These are phyloP conservation scores for Xylariaceae sp. DNA, from an alignment of 2,329 filamentous ascomycete species.

Conservation along the genomic window DNA sequence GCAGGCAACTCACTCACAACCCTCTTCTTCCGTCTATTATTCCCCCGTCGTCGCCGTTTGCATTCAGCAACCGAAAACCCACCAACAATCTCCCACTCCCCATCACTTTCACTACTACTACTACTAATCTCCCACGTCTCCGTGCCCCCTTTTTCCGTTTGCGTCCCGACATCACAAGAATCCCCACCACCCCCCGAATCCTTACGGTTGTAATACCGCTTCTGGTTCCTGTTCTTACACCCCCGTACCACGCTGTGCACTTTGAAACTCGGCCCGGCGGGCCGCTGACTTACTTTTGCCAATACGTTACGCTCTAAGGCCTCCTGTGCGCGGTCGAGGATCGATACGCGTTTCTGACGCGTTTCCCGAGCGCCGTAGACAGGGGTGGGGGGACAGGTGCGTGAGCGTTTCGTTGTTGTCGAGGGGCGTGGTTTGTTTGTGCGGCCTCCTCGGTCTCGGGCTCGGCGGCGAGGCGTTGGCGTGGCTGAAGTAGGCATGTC, in stretches of 20 bases:
- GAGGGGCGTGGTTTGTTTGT: background rate
- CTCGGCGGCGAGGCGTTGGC: background rate
- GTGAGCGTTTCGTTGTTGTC: background rate
- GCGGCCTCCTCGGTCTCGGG: background rate
- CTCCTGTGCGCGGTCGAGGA: constrained; percentile 17
- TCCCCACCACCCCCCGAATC: too few species aligned
- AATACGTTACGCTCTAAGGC: constrained; percentile 2
- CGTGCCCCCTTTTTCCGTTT: background rate
- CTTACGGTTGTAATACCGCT: background rate
- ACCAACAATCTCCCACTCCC: background rate
- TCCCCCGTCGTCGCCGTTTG: too few species aligned
- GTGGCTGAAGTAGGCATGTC: background rate
- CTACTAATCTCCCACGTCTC: constrained; percentile 4
- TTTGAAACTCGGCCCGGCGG: constrained; percentile 17
- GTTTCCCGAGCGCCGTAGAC: constrained; percentile 16
- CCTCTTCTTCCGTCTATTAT: too few species aligned
- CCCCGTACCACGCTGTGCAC: constrained; percentile 16
- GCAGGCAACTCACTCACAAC: too few species aligned
- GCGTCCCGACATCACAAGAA: background rate
- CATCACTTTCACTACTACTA: constrained; percentile 8
- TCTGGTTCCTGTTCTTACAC: background rate
- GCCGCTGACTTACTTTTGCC: constrained; percentile 14
- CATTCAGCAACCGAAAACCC: background rate
- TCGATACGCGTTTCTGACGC: constrained; percentile 12
- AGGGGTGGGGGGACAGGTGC: constrained; percentile 8